A percentile compares a stretch with the other conserved stretches of the same genome.
These are phyloP conservation scores for Pelargonium myrrhifolium DNA, from an alignment of 441 rosid species.

Conservation along the genomic window DNA sequence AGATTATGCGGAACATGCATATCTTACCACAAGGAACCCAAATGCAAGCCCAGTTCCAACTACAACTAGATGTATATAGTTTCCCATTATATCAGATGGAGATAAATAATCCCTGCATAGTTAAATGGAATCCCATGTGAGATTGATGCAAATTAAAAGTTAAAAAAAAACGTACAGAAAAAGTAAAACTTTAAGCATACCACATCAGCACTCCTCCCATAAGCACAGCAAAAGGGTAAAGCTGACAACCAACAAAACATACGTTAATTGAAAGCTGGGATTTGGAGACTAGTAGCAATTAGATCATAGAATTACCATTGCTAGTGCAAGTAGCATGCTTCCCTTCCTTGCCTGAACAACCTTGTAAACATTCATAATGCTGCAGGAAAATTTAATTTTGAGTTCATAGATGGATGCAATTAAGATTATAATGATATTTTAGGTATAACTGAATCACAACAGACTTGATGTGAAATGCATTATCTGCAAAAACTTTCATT, in stretches of 20 bases:
- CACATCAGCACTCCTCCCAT: conserved; percentile 70
- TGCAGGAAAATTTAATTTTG: conserved; percentile 29
- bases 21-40: conserved; percentile 95
- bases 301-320: conserved; percentile 52
- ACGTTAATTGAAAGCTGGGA: conserved; percentile 9
- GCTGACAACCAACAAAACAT: conserved; percentile 41
- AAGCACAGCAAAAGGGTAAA: conserved; percentile 61
- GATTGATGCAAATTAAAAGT: conserved; percentile 10
- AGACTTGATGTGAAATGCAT: neutral
- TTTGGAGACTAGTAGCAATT: neutral
- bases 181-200: conserved; percentile 31
- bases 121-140: conserved; percentile 17
- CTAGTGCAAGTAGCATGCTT: conserved; percentile 73
- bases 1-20: conserved; percentile 1
- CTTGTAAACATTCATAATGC: conserved; percentile 57
- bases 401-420: neutral
- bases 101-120: conserved; percentile 86
- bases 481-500: conserved; percentile 1
- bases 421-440: neutral
- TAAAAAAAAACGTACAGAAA: conserved; percentile 3
- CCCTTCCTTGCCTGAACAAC: conserved; percentile 76
- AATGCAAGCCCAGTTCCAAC: conserved; percentile 96
- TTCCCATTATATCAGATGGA: conserved; percentile 59
- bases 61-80: conserved; percentile 82
- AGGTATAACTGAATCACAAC: neutral